A percentile compares a stretch with the other conserved stretches of the same genome.
Evolutionary conservation across 1,284 basidiomycete species (phyloP).

Genomic region (Schizopora paradoxa): DNA sequence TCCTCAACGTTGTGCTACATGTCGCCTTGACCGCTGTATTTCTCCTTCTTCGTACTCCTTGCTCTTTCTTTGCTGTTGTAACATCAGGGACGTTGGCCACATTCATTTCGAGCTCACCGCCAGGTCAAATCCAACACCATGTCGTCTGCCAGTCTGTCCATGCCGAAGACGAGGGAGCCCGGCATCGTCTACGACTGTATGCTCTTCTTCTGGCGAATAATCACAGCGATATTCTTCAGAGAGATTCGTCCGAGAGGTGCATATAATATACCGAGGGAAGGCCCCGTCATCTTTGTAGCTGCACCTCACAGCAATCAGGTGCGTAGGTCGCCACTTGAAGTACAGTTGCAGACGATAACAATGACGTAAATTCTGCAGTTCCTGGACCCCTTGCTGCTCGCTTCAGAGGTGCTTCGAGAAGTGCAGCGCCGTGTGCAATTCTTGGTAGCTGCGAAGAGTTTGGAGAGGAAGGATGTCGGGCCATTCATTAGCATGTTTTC

Average conservation of each 20-base stretch:
- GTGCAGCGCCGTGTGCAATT: constrained; percentile 83
- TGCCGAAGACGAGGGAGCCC: constrained; percentile 16
- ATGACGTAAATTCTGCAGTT: constrained; percentile 54
- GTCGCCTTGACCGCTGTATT: too few relatives aligned
- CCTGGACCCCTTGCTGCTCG: constrained; percentile 88
- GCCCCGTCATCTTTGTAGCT: constrained; percentile 93
- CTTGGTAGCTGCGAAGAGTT: constrained; percentile 89
- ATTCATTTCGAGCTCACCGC: too few relatives aligned
- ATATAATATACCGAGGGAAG: constrained; percentile 89
- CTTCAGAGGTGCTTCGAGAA: constrained; percentile 84
- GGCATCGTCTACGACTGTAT: constrained; percentile 54
- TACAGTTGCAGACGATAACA: constrained; percentile 9
- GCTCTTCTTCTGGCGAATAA: constrained; percentile 73
- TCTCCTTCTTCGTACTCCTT: too few relatives aligned
- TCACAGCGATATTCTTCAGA: constrained; percentile 96
- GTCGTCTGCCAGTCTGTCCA: too few relatives aligned
- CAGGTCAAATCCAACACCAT: too few relatives aligned
- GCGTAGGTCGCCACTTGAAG: constrained; percentile 22
- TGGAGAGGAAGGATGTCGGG: constrained; percentile 80
- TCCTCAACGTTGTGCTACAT: too few relatives aligned
- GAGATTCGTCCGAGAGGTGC: constrained; percentile 94
- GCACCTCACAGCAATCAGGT: constrained; percentile 97
- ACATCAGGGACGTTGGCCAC: too few relatives aligned
- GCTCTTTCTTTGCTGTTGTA: too few relatives aligned
- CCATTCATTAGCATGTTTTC: constrained; percentile 84